Evolutionary conservation across 139 green algal genomes (phyloP), one percentile per base, ranked within the genome.

Genomic region (Trebouxia sp.): DNA sequence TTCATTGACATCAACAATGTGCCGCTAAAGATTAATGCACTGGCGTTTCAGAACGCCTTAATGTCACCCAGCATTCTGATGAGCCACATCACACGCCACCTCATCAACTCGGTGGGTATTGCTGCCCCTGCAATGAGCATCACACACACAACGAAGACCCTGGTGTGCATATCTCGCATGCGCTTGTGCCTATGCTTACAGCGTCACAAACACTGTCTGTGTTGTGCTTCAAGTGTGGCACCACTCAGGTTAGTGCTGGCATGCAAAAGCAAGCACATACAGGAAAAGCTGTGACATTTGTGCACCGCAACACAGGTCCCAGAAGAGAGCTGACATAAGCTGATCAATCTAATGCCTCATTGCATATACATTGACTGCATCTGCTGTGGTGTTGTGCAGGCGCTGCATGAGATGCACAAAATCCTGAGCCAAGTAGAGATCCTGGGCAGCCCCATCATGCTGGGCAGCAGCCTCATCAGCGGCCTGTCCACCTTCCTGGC

Each of bases 341-440:
- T n/a, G n/a, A n/a, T n/a, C n/a, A n/a, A n/a, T n/a, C n/a, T n/a
- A n/a, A n/a, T n/a, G n/a, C n/a, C n/a, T n/a, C 6, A 37, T 55
- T 51, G 39, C 66, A 1, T 55, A 10, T 17, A 37, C 26, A 48
- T 76, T 6, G 6, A n/a, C n/a, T n/a, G n/a, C n/a, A n/a, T n/a
- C n/a, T n/a, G n/a, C 20, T 47, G 30, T 45, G 14, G 32, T 50
- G 24, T 58, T n/a, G 24, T 75, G 51, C 67, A 87, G 83, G 86
- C 66, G 6, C 37, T 87, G 35, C 65, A 81, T 30, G 78, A 85
- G 77, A 77, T 86, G 76, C 78, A 88, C 76, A 90, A 90, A 74
- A 84, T 92, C 32, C 85, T 92, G n/a, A 88, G 88, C 5, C 83
- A 83, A 37, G 85, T 89, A 5, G 87, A 90, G 43, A 79, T 92